Percentiles rank a stretch among this genome's conserved stretches.
phyloP scores from a whole-genome alignment of 2,329 filamentous ascomycete species.

The Gnomoniopsis smithogilvyi region DNA sequence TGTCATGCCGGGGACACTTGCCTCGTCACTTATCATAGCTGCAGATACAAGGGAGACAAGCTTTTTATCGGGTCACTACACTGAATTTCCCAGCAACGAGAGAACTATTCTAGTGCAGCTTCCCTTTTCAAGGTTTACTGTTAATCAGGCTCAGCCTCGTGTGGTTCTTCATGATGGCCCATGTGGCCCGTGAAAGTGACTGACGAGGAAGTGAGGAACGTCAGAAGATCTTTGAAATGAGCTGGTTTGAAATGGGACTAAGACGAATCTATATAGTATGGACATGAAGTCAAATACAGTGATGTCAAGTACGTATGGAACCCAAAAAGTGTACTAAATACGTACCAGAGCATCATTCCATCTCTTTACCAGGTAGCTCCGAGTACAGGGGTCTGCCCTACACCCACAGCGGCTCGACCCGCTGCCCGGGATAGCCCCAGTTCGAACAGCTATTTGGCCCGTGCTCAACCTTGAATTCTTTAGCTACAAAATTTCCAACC shows the following conservation, averaged over 20 bases:
- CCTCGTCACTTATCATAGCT: conserved; percentile 30
- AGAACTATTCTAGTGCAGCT: conserved; percentile 30
- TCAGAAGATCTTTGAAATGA: too few species aligned
- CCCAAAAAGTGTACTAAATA: too few species aligned
- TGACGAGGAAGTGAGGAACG: too few species aligned
- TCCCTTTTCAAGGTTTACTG: conserved; percentile 27
- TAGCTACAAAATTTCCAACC: background rate
- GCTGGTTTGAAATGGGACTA: too few species aligned
- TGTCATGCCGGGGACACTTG: conserved; percentile 27
- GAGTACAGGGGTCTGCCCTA: background rate
- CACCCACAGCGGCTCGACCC: conserved; percentile 5
- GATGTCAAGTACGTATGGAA: too few species aligned
- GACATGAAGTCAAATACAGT: too few species aligned
- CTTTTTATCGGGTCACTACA: conserved; percentile 27
- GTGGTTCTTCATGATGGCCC: conserved; percentile 28
- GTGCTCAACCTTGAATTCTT: background rate
- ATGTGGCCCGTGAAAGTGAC: conserved; percentile 15
- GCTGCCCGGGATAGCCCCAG: background rate
- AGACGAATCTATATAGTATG: too few species aligned
- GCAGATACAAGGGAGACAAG: conserved; percentile 27
- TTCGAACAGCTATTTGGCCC: background rate
- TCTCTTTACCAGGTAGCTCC: too few species aligned
- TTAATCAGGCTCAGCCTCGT: conserved; percentile 24
- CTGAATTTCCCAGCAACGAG: conserved; percentile 32
- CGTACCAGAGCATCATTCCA: too few species aligned